Base-by-base conservation (phyloP, 257 asterid species). In the Euphrasia confusa region DNA sequence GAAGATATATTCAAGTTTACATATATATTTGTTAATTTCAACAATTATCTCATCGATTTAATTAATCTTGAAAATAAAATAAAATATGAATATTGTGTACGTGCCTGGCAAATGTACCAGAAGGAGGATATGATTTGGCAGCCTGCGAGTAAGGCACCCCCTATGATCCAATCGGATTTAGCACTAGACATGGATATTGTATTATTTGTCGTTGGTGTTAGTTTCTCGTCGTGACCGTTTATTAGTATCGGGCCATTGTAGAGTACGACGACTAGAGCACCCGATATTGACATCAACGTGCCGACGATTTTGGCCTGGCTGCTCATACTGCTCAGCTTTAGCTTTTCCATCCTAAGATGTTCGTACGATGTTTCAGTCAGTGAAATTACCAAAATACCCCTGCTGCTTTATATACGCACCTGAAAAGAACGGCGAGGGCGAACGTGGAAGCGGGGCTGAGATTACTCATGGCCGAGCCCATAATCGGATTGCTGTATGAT, bases 191-290 rank as follows among this genome's bases (percentile, higher is more conserved):
- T 54, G 6, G 32, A 1, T 3, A 3, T 30, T 4, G 40, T 2
- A 6, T 7, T 7, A 35, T 35, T 35, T 7, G 40, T n/a, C n/a
- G n/a, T 35, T 30, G 15, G 11, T 13, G 7, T 32, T 40, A 13
- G n/a, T 10, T 56, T 15, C 10, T 48, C 58, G 2, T 7, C 26
- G 8, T 15, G 40, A 2, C 45, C 42, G 2, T 9, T 11, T 63
- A 74, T 68, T 3, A 82, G 59, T 3, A 65, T 26, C 0, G 81
- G 81, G 18, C 89, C 89, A 9, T 60, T 45, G 58, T 77, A 82
- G n/a, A 82, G 78, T 21, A 80, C 81, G 54, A 78, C 81, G 7
- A 79, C 71, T 0, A 82, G 60, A 18, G 89, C 89, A 13, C 89
- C 85, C 0, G 65, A 14, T 48, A 82, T 73, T 1, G 85, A 70